Base-by-base conservation (phyloP, 73 alveolate species). In the Paramecium tetraurelia region DNA sequence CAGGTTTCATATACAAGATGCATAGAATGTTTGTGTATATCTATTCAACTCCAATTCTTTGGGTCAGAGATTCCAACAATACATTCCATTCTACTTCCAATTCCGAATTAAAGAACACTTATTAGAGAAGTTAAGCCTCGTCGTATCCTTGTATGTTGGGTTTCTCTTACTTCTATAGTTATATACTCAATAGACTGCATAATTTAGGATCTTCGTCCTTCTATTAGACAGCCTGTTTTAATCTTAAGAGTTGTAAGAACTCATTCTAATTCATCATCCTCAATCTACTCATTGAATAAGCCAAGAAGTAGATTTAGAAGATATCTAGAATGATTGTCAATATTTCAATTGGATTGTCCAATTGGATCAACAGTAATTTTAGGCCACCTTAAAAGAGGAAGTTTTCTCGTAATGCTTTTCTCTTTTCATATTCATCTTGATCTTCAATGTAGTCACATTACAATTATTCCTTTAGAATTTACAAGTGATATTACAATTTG, bases 361-460 rank as follows among this genome's bases (percentile, higher is more conserved):
- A 38, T 22, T 72, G 40, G 16, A 29, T 14, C 7, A 72, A 35
- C 16, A 72, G n/a, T 35, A 18, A 46, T 12, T 21, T n/a, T 80
- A 80, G 43, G 3, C 76, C 90, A 16, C 90, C 90, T 0, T 80
- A 8, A 22, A 9, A 29, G 2, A 80, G 53, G 35, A 80, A 80
- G n/a, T 27, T 80, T 48, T 80, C 90, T 46, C 90, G 43, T 9
- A 27, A 22, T 2, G 33, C 38, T 18, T 48, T 41, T 20, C 90
- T n/a, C 29, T 80, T 80, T 12, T 80, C 18, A 24, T 41, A 80
- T 27, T 80, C 90, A 21, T 80, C 90, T 35, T 31, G 20, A 20
- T 80, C 90, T 41, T 80, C 90, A 10, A 80, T 46, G 5, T 20
- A 44, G 46, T 80, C 90, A 80, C 90, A 80, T 80, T 80, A 14